A percentile compares a stretch with the other conserved stretches of the same genome.
Conservation (phyloP, 441 rosid species). For the Corymbia calophylla region DNA sequence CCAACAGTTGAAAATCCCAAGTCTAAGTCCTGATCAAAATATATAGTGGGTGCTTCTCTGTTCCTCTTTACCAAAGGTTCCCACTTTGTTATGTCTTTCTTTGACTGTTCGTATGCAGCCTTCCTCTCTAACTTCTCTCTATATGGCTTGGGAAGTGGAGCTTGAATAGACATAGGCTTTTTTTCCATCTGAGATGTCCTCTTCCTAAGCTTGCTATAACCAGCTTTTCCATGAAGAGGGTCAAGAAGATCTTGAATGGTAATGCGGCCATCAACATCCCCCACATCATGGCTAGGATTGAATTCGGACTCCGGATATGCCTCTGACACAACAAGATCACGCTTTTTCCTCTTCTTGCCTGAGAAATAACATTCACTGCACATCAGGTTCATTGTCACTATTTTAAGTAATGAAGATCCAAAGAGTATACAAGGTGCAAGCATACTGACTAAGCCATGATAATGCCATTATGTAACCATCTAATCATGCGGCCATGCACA, state of each 20-base stretch:
- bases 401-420: neutral
- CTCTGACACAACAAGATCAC: slow-evolving; percentile 44
- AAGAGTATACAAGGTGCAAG: neutral
- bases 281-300: slow-evolving; percentile 74
- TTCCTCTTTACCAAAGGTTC: slow-evolving; percentile 72
- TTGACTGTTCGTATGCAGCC: slow-evolving; percentile 47
- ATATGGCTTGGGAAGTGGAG: slow-evolving; percentile 68
- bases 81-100: slow-evolving; percentile 69
- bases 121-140: slow-evolving; percentile 71
- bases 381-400: neutral
- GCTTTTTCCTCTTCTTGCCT: slow-evolving; percentile 58
- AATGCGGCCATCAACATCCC: slow-evolving; percentile 57
- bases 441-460: neutral
- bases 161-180: slow-evolving; percentile 50
- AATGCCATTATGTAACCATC: neutral
- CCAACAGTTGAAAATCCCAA: slow-evolving; percentile 84
- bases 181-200: slow-evolving; percentile 37
- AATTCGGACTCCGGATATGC: slow-evolving; percentile 86
- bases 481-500: neutral
- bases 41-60: slow-evolving; percentile 77
- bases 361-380: neutral
- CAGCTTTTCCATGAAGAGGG: slow-evolving; percentile 59
- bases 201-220: slow-evolving; percentile 47
- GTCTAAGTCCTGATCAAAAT: slow-evolving; percentile 63
- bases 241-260: slow-evolving; percentile 60